A percentile compares a stretch with the other conserved stretches of the same genome.
phyloP scores from a whole-genome alignment of 306 rosid genomes.

The Vigna trinervia region DNA sequence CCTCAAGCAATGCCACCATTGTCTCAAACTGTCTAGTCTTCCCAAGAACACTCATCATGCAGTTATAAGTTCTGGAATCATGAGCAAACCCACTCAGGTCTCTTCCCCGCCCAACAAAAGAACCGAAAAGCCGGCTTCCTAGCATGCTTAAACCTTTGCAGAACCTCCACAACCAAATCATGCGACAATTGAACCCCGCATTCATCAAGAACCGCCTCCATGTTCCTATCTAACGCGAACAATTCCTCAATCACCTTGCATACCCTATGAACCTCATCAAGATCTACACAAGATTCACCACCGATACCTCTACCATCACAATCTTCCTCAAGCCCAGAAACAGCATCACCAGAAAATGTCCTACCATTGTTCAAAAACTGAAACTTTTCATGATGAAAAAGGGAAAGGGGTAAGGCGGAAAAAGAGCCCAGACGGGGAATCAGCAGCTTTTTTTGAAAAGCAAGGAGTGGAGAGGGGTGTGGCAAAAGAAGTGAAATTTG shows the following conservation, averaged over 20 bases:
- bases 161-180: constrained; percentile 81
- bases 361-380: constrained; percentile 5
- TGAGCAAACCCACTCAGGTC: constrained; percentile 62
- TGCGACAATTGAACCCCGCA: constrained; percentile 64
- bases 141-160: constrained; percentile 79
- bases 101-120: constrained; percentile 84
- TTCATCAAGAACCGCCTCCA: constrained; percentile 93
- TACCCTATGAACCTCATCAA: constrained; percentile 67
- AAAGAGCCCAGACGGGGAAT: constrained; percentile 32
- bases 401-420: constrained; percentile 4
- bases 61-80: constrained; percentile 70
- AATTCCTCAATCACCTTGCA: constrained; percentile 91
- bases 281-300: constrained; percentile 55
- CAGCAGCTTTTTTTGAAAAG: constrained; percentile 66
- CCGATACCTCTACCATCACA: constrained; percentile 28
- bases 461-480: constrained; percentile 73
- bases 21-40: constrained; percentile 93
- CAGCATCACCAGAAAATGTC: constrained; percentile 49
- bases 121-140: constrained; percentile 90
- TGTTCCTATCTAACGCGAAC: constrained; percentile 88
- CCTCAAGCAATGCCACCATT: constrained; percentile 85
- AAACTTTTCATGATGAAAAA: constrained; percentile 33
- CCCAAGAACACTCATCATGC: constrained; percentile 77
- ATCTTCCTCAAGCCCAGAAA: constrained; percentile 50
- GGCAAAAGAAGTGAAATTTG: constrained; percentile 85